These are phyloP conservation scores for Nigrograna mackinnonii DNA, from an alignment of 2,329 filamentous ascomycete genomes.

Conservation along the genomic window DNA sequence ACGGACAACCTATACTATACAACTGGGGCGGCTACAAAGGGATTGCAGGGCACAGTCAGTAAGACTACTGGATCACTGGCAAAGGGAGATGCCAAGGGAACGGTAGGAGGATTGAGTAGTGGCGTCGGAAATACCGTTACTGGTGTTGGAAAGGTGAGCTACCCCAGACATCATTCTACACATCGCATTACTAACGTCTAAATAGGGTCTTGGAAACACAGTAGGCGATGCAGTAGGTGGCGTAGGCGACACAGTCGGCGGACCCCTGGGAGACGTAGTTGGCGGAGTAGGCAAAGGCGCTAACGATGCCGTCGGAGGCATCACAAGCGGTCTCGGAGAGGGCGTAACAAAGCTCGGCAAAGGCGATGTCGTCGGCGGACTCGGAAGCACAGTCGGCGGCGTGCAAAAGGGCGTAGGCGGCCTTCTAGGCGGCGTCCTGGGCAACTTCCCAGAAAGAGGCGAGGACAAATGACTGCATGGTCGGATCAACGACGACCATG, in stretches of 20 bases:
- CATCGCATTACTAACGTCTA: background rate
- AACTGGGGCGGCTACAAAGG: constrained; percentile 42
- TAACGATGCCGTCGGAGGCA: constrained; percentile 44
- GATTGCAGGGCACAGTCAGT: constrained; percentile 46
- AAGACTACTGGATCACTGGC: constrained; percentile 50
- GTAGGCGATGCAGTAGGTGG: constrained; percentile 44
- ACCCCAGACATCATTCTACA: too few relatives aligned
- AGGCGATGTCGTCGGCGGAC: constrained; percentile 48
- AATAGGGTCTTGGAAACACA: constrained; percentile 33
- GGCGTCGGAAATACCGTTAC: constrained; percentile 44
- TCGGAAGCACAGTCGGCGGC: constrained; percentile 46
- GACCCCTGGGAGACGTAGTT: constrained; percentile 46
- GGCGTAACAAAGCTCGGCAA: constrained; percentile 49
- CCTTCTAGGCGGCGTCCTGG: constrained; percentile 35
- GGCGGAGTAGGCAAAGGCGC: constrained; percentile 47
- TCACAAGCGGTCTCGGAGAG: constrained; percentile 48
- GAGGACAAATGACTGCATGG: constrained; percentile 14
- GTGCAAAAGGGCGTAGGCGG: constrained; percentile 42
- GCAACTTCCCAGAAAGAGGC: constrained; percentile 23
- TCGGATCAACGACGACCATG: background rate
- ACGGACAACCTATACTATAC: constrained; percentile 47
- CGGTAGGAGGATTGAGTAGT: constrained; percentile 39
- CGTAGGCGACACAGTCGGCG: constrained; percentile 39
- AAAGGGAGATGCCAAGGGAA: constrained; percentile 45
- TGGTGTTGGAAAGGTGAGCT: constrained; percentile 34